Conservation (phyloP, 495 filamentous ascomycete genomes). For the Tirmania nivea region DNA sequence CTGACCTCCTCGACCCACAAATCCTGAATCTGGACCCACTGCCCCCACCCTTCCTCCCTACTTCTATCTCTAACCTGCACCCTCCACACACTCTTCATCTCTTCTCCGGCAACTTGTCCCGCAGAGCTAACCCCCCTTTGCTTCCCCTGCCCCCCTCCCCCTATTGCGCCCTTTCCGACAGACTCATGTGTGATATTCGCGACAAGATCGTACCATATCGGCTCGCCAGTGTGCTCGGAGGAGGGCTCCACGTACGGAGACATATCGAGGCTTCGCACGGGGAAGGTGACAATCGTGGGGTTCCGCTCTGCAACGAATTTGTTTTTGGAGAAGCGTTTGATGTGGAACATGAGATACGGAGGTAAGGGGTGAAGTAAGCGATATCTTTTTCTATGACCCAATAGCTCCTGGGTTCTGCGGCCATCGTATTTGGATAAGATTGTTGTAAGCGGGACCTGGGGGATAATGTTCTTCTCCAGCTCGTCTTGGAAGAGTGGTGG, state of each 20-base stretch:
- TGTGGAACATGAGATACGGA: slow-evolving; percentile 79
- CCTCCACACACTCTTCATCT: slow-evolving; percentile 67
- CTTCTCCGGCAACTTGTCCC: slow-evolving; percentile 58
- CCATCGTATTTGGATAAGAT: slow-evolving; percentile 93
- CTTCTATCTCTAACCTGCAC: slow-evolving; percentile 39
- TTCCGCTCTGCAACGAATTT: slow-evolving; percentile 92
- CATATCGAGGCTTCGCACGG: slow-evolving; percentile 62
- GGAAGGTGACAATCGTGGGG: slow-evolving; percentile 94
- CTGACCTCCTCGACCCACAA: slow-evolving; percentile 72
- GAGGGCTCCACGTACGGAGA: slow-evolving; percentile 69
- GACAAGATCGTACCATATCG: slow-evolving; percentile 88
- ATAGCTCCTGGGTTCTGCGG: slow-evolving; percentile 62
- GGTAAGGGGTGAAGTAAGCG: slow-evolving; percentile 80
- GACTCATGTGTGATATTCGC: slow-evolving; percentile 90
- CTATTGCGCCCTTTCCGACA: slow-evolving; percentile 22
- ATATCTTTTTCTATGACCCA: slow-evolving; percentile 67
- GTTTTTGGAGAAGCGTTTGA: slow-evolving; percentile 92
- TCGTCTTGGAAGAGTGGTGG: slow-evolving; percentile 96
- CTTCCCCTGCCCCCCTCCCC: slow-evolving; percentile 6
- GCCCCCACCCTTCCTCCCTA: slow-evolving; percentile 27
- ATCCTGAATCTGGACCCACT: slow-evolving; percentile 91
- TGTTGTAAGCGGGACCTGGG: slow-evolving; percentile 73
- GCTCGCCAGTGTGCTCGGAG: slow-evolving; percentile 44
- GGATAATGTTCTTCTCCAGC: slow-evolving; percentile 77
- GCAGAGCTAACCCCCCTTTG: slow-evolving; percentile 8